A percentile compares a stretch with the other conserved stretches of the same genome.
phyloP scores from a whole-genome alignment of 805 yeast genomes.

The Saturnispora halmiae region DNA sequence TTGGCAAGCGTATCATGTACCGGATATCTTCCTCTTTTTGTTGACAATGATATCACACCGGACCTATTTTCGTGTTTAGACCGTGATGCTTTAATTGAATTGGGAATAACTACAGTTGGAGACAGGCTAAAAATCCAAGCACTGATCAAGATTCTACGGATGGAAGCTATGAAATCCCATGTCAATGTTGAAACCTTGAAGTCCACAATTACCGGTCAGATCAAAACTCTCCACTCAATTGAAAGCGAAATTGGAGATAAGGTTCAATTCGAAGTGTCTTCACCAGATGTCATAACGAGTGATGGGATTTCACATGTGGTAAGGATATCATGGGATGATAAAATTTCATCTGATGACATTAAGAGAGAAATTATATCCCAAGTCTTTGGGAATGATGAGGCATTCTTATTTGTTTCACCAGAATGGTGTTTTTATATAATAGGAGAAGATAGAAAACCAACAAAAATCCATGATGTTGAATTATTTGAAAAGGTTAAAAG shows the following conservation, averaged over 20 bases:
- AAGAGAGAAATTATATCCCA: constrained; percentile 6
- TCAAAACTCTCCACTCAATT: constrained; percentile 14
- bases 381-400: background rate
- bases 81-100: constrained; percentile 51
- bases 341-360: background rate
- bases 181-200: constrained; percentile 18
- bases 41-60: constrained; percentile 44
- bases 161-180: constrained; percentile 22
- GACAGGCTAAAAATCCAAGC: constrained; percentile 66
- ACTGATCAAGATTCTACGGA: constrained; percentile 41
- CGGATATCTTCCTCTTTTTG: constrained; percentile 21
- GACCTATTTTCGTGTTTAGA: constrained; percentile 57
- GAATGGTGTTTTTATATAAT: constrained; percentile 8
- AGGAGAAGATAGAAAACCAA: constrained; percentile 3
- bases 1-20: constrained; percentile 22
- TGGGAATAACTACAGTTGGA: constrained; percentile 73
- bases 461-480: constrained; percentile 3
- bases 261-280: background rate
- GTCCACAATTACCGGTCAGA: constrained; percentile 15
- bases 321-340: background rate
- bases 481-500: background rate
- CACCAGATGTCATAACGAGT: background rate
- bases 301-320: constrained; percentile 8
- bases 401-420: background rate
- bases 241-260: constrained; percentile 11